Evolutionary conservation across 108 stramenopile genomes (phyloP), one percentile per base, ranked within the genome.

Genomic region (Pseudonitzschia multistriata): DNA sequence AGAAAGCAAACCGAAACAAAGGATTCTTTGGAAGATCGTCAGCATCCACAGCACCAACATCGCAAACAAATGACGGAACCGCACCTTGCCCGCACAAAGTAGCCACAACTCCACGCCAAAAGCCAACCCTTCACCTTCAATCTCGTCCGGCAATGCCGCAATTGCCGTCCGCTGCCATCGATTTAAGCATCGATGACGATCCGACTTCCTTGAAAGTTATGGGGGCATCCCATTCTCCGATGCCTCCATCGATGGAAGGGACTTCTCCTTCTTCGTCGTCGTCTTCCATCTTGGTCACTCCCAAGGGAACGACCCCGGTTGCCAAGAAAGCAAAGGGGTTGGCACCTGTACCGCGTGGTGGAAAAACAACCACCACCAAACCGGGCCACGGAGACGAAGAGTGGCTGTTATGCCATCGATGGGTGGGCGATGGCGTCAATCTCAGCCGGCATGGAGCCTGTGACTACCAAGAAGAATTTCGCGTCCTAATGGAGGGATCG

Each of bases 331-430:
- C 34, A n/a, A n/a, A n/a, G n/a, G n/a, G n/a, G n/a, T n/a, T n/a
- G n/a, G n/a, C n/a, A n/a, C n/a, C n/a, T n/a, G n/a, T n/a, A n/a
- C n/a, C n/a, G n/a, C n/a, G n/a, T n/a, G n/a, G n/a, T n/a, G n/a
- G n/a, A n/a, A n/a, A n/a, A n/a, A 45, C 42, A 8, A 45, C 42
- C 10, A 45, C 5, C 42, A 45, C 3, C 42, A 10, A 13, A 2
- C 13, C 13, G 15, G 17, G 17, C 42, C 13, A 45, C 42, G 28
- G 0, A 10, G 35, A 30, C 34, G 0, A 35, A 3, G 19, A n/a
- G 29, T 83, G 87, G 72, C 60, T 90, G 6, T 66, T 94, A 11
- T 91, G 90, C 77, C 79, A 90, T 54, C 87, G 93, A 67, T 91
- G 90, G 88, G 40, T 81, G 11, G 59, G 72, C 47, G 74, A 76